Evolutionary conservation across 345 rosid genomes (phyloP).

Genomic region (Populus alba): DNA sequence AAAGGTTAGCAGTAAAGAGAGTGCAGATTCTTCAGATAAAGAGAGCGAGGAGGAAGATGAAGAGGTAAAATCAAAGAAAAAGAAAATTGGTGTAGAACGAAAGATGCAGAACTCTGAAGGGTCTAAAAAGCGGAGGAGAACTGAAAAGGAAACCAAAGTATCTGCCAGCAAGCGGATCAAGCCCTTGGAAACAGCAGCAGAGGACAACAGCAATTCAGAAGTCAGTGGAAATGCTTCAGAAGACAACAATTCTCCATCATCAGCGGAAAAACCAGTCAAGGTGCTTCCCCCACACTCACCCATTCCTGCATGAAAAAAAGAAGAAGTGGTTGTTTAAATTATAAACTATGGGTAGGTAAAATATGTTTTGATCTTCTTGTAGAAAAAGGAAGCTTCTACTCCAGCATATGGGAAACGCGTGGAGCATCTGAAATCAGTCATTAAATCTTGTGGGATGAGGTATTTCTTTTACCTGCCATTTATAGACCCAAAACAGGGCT

Average conservation of each 20-base stretch:
- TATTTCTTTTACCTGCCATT: conserved; percentile 27
- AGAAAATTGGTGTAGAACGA: conserved; percentile 38
- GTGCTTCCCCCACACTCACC: conserved; percentile 23
- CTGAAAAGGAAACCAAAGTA: conserved; percentile 42
- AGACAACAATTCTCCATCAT: conserved; percentile 48
- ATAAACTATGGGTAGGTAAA: neutral
- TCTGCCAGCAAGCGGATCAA: conserved; percentile 51
- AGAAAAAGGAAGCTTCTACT: conserved; percentile 64
- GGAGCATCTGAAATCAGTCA: conserved; percentile 76
- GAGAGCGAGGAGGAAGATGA: conserved; percentile 40
- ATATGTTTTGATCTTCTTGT: conserved; percentile 29
- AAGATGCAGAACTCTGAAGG: conserved; percentile 44
- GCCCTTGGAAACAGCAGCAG: conserved; percentile 35
- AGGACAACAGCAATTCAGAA: conserved; percentile 44
- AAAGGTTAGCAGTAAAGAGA: conserved; percentile 32
- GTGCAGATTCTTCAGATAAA: conserved; percentile 42
- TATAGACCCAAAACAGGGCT: conserved; percentile 1
- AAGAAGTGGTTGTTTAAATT: neutral
- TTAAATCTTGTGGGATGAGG: conserved; percentile 90
- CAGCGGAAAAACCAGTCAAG: conserved; percentile 50
- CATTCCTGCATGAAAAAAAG: neutral
- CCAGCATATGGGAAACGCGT: conserved; percentile 72
- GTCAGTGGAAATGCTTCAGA: conserved; percentile 46
- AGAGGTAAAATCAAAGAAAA: conserved; percentile 42
- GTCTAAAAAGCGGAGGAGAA: conserved; percentile 48